Base-by-base conservation (phyloP, 2,329 filamentous ascomycete genomes). In the Colletotrichum salicis region DNA sequence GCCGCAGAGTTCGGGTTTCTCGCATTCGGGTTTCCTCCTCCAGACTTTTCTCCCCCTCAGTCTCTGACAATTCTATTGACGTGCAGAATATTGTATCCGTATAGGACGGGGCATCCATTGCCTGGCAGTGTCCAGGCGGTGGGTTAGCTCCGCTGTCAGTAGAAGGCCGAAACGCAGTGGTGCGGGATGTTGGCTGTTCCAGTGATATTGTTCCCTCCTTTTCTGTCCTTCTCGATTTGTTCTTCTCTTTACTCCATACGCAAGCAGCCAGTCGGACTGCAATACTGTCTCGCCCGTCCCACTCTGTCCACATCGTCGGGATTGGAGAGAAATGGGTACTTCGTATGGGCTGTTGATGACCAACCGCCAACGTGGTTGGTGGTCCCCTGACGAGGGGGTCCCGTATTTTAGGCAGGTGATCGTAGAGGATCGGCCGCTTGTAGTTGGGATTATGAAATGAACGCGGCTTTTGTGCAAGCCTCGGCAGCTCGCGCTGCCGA, bases 271-370 rank as follows among this genome's bases (percentile, higher is more conserved):
- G 69, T 71, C 69, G 69, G 69, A 29, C 69, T 71, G 64, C 59
- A 64, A 55, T 24, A 48, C 55, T 27, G n/a, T 48, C 66, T 54
- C 24, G 59, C 54, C 54, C 65, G 59, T 64, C 54, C 69, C 69
- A 71, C 58, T 64, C 69, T 71, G 54, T 59, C 69, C 69, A 68
- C 69, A 60, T 71, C 15, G 69, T 71, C 69, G 69, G 69, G 64
- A 71, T 64, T 64, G 69, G 64, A 71, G 31, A 71, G 52, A 55
- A 58, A 37, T 63, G 45, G 58, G 58, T 48, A 41, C 37, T 41
- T 41, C 37, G 37, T 41, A 58, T 59, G 22, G 62, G 31, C 29
- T 45, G 37, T 41, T 54, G 57, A 68, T 64, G 58, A 68, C 69
- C 69, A 68, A 68, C 41, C n/a, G 54, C 24, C 64, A 68, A 71